Conservation (phyloP, 305 asterid genomes). For the Solanum hybrid region DNA sequence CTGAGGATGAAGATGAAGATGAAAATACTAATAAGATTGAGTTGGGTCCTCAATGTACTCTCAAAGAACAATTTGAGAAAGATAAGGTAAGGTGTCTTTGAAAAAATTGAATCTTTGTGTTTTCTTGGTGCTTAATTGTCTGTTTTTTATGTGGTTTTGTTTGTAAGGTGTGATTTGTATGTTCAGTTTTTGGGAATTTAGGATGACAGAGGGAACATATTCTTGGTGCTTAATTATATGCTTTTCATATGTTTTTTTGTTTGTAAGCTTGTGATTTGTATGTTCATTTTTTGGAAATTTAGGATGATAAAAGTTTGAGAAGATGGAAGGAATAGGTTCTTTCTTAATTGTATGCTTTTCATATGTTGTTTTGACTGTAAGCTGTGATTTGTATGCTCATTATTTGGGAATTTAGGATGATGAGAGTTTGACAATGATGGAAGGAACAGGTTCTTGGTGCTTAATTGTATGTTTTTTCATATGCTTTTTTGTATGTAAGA, state of each 20-base stretch:
- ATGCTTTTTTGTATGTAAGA: background rate
- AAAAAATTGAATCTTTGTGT: background rate
- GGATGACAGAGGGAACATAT: conserved; percentile 49
- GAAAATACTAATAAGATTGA: conserved; percentile 31
- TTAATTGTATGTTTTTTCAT: background rate
- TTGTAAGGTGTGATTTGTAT: background rate
- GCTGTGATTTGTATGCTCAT: background rate
- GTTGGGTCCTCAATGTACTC: conserved; percentile 47
- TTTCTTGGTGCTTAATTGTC: background rate
- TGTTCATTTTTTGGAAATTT: background rate
- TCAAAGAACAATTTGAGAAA: conserved; percentile 46
- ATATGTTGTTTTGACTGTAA: background rate
- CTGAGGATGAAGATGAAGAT: conserved; percentile 42
- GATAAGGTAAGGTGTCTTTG: conserved; percentile 30
- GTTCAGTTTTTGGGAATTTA: background rate
- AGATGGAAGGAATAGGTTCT: conserved; percentile 89
- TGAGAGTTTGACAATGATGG: background rate
- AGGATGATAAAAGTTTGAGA: conserved; percentile 93
- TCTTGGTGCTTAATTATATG: conserved; percentile 23
- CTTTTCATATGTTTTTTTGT: background rate
- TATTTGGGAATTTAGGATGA: background rate
- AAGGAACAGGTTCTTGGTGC: background rate
- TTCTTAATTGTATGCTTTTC: conserved; percentile 6
- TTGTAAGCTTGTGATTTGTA: background rate
- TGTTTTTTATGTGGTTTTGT: background rate